Base-by-base conservation (phyloP, 257 asterid genomes). In the Apocynum venetum region DNA sequence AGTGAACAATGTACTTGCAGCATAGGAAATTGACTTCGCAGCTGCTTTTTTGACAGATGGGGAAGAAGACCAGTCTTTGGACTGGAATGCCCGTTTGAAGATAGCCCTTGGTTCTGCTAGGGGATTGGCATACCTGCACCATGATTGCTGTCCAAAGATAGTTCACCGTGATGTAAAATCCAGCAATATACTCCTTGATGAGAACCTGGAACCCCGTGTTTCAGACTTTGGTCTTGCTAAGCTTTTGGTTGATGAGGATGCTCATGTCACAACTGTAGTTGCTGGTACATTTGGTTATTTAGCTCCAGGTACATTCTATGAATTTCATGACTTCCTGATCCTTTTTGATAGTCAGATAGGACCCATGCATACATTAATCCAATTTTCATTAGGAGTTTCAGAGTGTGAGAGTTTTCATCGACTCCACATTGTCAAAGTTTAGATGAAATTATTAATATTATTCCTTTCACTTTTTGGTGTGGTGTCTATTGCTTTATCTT, bases 201-300 rank as follows among this genome's bases (percentile, higher is more conserved):
- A 90, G 83, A 91, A 93, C 77, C 90, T 93, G 25, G 97, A 93
- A 85, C 97, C 99, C 63, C 97, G 80, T 72, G 97, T 95, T 78
- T 91, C 98, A 0, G 99, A 95, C 82, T 95, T 95, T 77, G 99
- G 99, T 10, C 99, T 93, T 68, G 99, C 99, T 19, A 93, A 95
- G 78, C 93, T 95, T 25, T 83, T 95, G 86, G 97, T 93, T 0
- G 98, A 95, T 15, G 99, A 93, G 83, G 97, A 95, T 73, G 91
- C 96, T 74, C 99, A 95, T 84, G 94, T 95, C 64, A 95, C 98
- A 13, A 95, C 98, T 20, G 98, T 94, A 49, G 98, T 94, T 78
- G 98, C 98, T 0, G 98, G 98, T 77, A 94, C 98, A 44, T 94
- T 94, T 53, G 98, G 98, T 76, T 94, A 94, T 81, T 85, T 94